Base-by-base conservation (phyloP, 371 early-diverging fungal species). In the Mucor velutinosus region DNA sequence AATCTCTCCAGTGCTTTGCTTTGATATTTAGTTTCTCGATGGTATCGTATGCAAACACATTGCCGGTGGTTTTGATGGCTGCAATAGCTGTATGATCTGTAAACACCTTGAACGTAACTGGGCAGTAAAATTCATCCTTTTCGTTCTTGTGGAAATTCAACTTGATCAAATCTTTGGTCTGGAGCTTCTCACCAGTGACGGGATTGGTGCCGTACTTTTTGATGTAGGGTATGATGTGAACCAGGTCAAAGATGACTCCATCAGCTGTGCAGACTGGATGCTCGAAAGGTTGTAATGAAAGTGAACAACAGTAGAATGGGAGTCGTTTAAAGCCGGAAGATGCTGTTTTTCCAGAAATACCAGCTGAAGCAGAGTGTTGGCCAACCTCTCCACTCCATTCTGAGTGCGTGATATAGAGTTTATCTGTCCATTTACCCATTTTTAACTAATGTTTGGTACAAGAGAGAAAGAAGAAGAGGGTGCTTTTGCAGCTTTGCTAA, bases 301-400 rank as follows among this genome's bases (percentile, higher is more conserved):
- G 82, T 8, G 96, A 89, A 70, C 97, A 96, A 79, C 89, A 93
- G 68, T 90, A 86, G 66, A 95, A 95, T 1, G 95, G 95, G 15
- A 95, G 76, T 23, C 88, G 80, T 64, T 91, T 86, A 70, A 93
- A 72, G 7, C 68, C 73, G 3, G 58, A 35, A 23, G 58, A 89
- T 19, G 75, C 77, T 58, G 82, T 56, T 6, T 51, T 47, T 0
- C 65, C 69, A 10, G 69, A 62, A 12, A 68, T 91, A 84, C 73
- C 93, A 76, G 86, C 87, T 77, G 69, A 81, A 25, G 84, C 84
- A 63, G 80, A 86, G 88, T 90, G 69, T 83, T 90, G 84, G 21
- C 92, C 93, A 25, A 91, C 89, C 60, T 92, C 89, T 32, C 92
- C 91, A 47, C 91, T 83, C 95, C 96, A 96, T 81, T 97, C 97